Evolutionary conservation across 2,329 filamentous ascomycete genomes (phyloP).

Genomic region (Neoascochyta sp.): DNA sequence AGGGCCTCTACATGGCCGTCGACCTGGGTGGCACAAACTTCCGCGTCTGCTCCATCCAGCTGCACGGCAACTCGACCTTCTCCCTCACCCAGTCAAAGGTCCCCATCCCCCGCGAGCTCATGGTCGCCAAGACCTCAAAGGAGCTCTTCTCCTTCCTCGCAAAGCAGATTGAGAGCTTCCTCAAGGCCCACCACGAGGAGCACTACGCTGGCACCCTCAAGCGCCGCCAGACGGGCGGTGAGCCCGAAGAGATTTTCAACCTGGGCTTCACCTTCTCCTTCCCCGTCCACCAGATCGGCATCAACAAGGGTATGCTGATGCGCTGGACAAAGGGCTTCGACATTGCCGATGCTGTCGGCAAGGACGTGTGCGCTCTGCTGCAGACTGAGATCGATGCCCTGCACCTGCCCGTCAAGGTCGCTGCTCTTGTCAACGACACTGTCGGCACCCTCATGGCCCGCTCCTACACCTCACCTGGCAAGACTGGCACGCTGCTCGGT

Average conservation of each 20-base stretch:
- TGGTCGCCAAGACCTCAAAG: slow-evolving; percentile 80
- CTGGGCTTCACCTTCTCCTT: slow-evolving; percentile 99
- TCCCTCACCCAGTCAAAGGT: slow-evolving; percentile 90
- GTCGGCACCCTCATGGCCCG: slow-evolving; percentile 97
- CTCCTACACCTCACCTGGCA: slow-evolving; percentile 87
- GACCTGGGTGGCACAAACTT: slow-evolving; percentile 99
- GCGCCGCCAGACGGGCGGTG: slow-evolving; percentile 59
- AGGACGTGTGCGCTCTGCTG: slow-evolving; percentile 88
- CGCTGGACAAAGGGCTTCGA: slow-evolving; percentile 99
- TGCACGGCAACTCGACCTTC: slow-evolving; percentile 94
- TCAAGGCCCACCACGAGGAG: slow-evolving; percentile 81
- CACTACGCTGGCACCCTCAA: slow-evolving; percentile 71
- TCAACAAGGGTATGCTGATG: slow-evolving; percentile 91
- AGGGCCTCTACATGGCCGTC: slow-evolving; percentile 94
- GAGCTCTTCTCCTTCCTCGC: slow-evolving; percentile 92
- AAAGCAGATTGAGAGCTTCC: slow-evolving; percentile 84
- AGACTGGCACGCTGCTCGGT: slow-evolving; percentile 82
- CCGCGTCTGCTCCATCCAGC: slow-evolving; percentile 88
- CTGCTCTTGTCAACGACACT: slow-evolving; percentile 94
- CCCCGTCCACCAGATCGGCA: slow-evolving; percentile 87
- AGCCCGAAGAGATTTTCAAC: slow-evolving; percentile 77
- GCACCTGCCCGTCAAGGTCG: slow-evolving; percentile 85
- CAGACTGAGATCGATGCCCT: slow-evolving; percentile 87
- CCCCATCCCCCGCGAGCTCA: slow-evolving; percentile 81
- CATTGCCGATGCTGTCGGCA: slow-evolving; percentile 87